Conservation (phyloP, 2,329 filamentous ascomycete genomes). For the Apiospora aurea region DNA sequence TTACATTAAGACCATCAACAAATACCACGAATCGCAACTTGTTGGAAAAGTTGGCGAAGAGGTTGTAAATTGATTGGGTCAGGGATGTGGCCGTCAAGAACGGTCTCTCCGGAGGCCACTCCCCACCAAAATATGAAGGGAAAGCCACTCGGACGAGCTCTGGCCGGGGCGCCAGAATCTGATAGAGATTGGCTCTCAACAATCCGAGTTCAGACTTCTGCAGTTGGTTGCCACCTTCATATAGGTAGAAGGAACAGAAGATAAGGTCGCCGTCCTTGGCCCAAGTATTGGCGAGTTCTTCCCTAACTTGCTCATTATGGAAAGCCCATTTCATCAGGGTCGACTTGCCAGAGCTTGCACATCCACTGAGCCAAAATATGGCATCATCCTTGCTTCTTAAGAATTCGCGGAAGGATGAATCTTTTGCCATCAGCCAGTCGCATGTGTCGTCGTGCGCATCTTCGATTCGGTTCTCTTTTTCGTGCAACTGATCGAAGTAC, state of each 20-base stretch:
- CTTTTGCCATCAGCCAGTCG: constrained; percentile 22
- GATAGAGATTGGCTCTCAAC: constrained; percentile 24
- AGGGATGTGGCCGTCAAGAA: constrained; percentile 38
- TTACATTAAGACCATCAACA: constrained; percentile 40
- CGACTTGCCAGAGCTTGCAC: constrained; percentile 34
- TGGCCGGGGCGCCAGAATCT: constrained; percentile 25
- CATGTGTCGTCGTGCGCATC: constrained; percentile 25
- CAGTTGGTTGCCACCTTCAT: constrained; percentile 27
- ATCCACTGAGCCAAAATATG: constrained; percentile 34
- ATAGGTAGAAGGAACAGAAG: constrained; percentile 23
- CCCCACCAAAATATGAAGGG: constrained; percentile 36
- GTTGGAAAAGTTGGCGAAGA: constrained; percentile 41
- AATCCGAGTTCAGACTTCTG: constrained; percentile 27
- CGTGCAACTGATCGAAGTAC: constrained; percentile 27
- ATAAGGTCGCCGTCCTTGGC: constrained; percentile 25
- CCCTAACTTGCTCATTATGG: constrained; percentile 15
- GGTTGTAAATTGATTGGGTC: constrained; percentile 40
- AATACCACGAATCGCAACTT: constrained; percentile 38
- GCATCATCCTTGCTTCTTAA: constrained; percentile 26
- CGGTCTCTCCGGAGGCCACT: constrained; percentile 40
- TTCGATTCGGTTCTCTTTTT: constrained; percentile 17
- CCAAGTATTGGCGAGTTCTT: constrained; percentile 18
- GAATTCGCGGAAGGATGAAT: constrained; percentile 28
- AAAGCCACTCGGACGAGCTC: constrained; percentile 28
- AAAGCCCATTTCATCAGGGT: constrained; percentile 30